phyloP scores from a whole-genome alignment of 2,329 filamentous ascomycete species.

The Knufia fluminis region DNA sequence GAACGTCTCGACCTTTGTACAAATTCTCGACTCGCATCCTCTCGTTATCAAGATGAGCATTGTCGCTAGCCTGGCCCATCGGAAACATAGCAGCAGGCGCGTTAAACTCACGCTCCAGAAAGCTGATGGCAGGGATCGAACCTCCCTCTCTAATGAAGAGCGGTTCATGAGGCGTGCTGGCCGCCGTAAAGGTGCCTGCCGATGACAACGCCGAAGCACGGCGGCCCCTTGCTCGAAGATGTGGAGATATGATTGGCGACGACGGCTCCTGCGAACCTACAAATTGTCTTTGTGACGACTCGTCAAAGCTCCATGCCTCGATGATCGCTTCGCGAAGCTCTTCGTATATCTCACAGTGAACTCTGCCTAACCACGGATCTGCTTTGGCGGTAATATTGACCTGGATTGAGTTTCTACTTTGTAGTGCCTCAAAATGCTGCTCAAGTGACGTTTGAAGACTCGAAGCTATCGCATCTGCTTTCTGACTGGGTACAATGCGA shows the following conservation, averaged over 20 bases:
- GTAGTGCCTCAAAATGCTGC: constrained; percentile 61
- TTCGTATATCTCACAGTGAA: constrained; percentile 79
- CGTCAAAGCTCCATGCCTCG: constrained; percentile 60
- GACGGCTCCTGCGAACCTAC: constrained; percentile 27
- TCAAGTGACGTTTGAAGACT: constrained; percentile 59
- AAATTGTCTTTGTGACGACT: constrained; percentile 16
- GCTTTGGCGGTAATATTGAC: constrained; percentile 87
- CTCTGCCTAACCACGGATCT: constrained; percentile 92
- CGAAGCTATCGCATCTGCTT: constrained; percentile 65
- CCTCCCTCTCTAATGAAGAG: constrained; percentile 93
- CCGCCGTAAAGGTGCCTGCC: constrained; percentile 18
- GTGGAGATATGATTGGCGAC: constrained; percentile 12
- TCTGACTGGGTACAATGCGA: constrained; percentile 86
- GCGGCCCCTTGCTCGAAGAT: constrained; percentile 21
- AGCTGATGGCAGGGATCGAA: constrained; percentile 87
- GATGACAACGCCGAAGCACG: constrained; percentile 32
- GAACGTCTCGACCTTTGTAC: constrained; percentile 85
- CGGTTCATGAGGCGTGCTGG: constrained; percentile 18
- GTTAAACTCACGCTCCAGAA: constrained; percentile 35
- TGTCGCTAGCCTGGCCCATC: constrained; percentile 88
- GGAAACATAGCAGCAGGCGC: constrained; percentile 47
- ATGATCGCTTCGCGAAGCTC: constrained; percentile 79
- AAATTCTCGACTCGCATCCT: constrained; percentile 79
- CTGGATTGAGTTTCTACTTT: constrained; percentile 69
- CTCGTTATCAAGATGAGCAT: constrained; percentile 92